These are phyloP conservation scores for Globisporangium sylvaticum DNA, from an alignment of 352 stramenopile species.

Conservation along the genomic window DNA sequence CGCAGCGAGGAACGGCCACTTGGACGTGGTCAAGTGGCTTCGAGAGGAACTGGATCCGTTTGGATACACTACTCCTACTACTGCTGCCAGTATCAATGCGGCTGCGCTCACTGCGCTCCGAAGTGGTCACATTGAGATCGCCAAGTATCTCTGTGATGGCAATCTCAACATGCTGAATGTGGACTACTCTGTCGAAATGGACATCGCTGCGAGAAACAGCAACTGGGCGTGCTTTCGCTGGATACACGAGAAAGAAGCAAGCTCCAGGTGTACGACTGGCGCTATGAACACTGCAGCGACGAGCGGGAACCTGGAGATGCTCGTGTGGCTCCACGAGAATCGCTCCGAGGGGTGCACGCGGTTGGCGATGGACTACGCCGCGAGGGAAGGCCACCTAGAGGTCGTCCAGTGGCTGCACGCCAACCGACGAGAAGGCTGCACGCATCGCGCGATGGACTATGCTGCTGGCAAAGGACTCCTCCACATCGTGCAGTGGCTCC, in stretches of 20 bases:
- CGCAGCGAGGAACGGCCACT: not conserved
- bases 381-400: not conserved
- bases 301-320: not conserved
- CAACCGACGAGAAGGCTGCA: not conserved
- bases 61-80: not conserved
- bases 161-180: not conserved
- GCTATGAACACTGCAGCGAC: not conserved
- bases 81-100: not conserved
- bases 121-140: not conserved
- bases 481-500: conserved; percentile 4
- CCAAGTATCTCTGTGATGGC: not conserved
- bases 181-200: not conserved
- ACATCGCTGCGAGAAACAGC: not conserved
- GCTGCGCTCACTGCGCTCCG: not conserved
- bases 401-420: conserved; percentile 6
- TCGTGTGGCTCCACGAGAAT: not conserved
- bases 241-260: not conserved
- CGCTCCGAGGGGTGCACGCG: not conserved
- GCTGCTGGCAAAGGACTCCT: not conserved
- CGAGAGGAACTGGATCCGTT: not conserved
- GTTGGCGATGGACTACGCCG: conserved; percentile 3
- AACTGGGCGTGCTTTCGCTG: not conserved
- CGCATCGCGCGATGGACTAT: not conserved
- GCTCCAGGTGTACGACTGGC: not conserved
- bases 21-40: not conserved